These are phyloP conservation scores for Kernera saxatilis DNA, from an alignment of 345 rosid species.

Conservation along the genomic window DNA sequence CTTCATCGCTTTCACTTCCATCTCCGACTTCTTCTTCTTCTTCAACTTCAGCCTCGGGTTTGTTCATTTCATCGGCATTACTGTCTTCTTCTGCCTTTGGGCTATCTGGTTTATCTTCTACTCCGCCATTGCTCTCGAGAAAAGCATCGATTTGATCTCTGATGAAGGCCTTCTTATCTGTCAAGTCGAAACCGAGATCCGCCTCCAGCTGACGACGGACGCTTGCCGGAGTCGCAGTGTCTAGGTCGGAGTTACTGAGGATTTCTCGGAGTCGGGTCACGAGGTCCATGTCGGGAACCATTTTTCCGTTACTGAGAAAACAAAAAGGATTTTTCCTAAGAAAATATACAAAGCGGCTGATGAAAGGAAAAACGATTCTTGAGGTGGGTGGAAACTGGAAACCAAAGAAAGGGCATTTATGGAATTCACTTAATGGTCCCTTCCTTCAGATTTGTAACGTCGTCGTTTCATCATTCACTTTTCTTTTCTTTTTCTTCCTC, in stretches of 20 bases:
- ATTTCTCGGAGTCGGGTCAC: conserved; percentile 66
- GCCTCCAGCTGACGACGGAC: conserved; percentile 67
- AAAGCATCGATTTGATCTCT: conserved; percentile 69
- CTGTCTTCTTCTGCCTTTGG: conserved; percentile 25
- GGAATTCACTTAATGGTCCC: neutral
- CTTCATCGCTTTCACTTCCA: conserved; percentile 29
- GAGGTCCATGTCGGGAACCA: conserved; percentile 72
- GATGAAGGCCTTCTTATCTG: conserved; percentile 51
- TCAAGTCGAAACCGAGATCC: conserved; percentile 57
- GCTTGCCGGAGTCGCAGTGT: conserved; percentile 65
- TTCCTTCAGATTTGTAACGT: neutral
- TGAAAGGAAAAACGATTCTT: conserved; percentile 16
- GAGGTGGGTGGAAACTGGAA: neutral
- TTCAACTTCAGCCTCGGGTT: conserved; percentile 17
- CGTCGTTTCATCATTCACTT: neutral
- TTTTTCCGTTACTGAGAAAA: conserved; percentile 22
- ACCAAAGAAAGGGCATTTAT: neutral
- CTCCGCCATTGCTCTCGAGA: conserved; percentile 39
- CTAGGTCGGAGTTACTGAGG: conserved; percentile 62
- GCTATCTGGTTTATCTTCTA: conserved; percentile 21
- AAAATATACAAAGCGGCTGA: conserved; percentile 12
- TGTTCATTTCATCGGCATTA: conserved; percentile 27
- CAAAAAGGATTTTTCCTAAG: neutral
- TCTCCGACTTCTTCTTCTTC: conserved; percentile 26
- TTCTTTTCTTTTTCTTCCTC: neutral